phyloP scores from a whole-genome alignment of 768 basidiomycete genomes.

The Lactarius sp. region DNA sequence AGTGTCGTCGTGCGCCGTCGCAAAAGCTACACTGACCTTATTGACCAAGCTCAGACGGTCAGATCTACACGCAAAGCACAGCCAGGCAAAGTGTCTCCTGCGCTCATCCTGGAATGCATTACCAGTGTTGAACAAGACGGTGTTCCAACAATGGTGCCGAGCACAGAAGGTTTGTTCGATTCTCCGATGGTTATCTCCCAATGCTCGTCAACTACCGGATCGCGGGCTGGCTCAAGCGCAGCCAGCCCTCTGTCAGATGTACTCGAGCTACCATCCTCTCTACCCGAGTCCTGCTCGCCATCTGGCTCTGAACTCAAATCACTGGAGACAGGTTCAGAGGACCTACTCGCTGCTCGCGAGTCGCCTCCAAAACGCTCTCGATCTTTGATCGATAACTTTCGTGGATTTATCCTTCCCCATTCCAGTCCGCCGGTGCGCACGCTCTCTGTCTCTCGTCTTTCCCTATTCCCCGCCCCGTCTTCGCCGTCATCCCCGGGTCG shows the following conservation, averaged over 20 bases:
- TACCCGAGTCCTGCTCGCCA: conserved; percentile 24
- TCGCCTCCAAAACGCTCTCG: conserved; percentile 39
- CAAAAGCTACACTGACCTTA: conserved; percentile 39
- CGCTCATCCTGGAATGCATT: conserved; percentile 13
- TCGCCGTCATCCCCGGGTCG: conserved; percentile 3
- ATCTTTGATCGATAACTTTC: conserved; percentile 60
- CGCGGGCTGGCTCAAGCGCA: conserved; percentile 12
- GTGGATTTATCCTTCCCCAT: conserved; percentile 43
- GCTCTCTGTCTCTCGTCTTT: conserved; percentile 21
- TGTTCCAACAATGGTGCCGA: conserved; percentile 4
- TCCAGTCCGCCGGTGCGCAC: conserved; percentile 23
- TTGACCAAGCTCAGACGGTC: conserved; percentile 1
- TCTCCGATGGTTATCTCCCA: conserved; percentile 22
- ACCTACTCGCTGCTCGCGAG: conserved; percentile 20
- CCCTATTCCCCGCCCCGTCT: not conserved
- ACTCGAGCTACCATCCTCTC: conserved; percentile 26
- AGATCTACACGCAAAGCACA: conserved; percentile 1
- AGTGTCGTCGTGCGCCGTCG: conserved; percentile 63
- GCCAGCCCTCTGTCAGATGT: conserved; percentile 12
- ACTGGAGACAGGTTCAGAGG: conserved; percentile 28
- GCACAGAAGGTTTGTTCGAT: conserved; percentile 17
- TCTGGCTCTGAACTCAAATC: conserved; percentile 23
- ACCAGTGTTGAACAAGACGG: conserved; percentile 3
- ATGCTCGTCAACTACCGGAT: conserved; percentile 20
- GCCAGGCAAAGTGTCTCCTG: conserved; percentile 4